Evolutionary conservation across 2,329 filamentous ascomycete genomes (phyloP), one percentile per base, ranked within the genome.

Genomic region (Bipolaris victoriae): DNA sequence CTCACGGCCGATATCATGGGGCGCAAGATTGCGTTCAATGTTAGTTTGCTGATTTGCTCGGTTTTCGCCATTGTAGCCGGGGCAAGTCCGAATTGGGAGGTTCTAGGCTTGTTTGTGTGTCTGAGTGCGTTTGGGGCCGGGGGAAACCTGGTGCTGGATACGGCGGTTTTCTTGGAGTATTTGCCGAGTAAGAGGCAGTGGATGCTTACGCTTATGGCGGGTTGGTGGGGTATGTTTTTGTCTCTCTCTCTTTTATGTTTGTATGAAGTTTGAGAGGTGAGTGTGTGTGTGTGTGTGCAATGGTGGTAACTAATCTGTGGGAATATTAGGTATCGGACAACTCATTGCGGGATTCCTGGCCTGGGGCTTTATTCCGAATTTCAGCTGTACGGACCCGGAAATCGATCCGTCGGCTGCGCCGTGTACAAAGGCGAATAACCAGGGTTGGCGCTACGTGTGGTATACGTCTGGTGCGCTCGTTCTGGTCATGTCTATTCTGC

Each of bases 1-100:
- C 74, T 89, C 29, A 81, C 81, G 3, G 87, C 87, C 20, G 88
- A 91, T 66, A 81, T 90, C 33, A 86, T 90, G 58, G 88, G 88
- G 5, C 81, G 88, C 41, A 84, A 84, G 60, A 85, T 84, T 62
- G 88, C 88, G 5, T 91, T 91, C 77, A 90, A 90, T 66, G 76
- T 85, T 20, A 86, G 85, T 2, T 78, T 90, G 10, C 82, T 90
- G 65, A 79, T 90, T 55, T 87, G 84, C 66, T 83, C 85, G 3
- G 70, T 85, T 5, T 86, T 88, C 47, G 83, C 83, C 29, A 84
- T 90, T 52, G 77, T 89, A 0, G 88, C 88, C 0, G 90, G 88
- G 3, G 86, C 84, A 1, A 82, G 85, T 57, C 88, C 89, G 1
- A 89, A 82, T 61, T 92, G 88, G 87, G 76, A 83, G 1, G 82